phyloP scores from a whole-genome alignment of 768 basidiomycete genomes.

The Thelephora ganbajun region DNA sequence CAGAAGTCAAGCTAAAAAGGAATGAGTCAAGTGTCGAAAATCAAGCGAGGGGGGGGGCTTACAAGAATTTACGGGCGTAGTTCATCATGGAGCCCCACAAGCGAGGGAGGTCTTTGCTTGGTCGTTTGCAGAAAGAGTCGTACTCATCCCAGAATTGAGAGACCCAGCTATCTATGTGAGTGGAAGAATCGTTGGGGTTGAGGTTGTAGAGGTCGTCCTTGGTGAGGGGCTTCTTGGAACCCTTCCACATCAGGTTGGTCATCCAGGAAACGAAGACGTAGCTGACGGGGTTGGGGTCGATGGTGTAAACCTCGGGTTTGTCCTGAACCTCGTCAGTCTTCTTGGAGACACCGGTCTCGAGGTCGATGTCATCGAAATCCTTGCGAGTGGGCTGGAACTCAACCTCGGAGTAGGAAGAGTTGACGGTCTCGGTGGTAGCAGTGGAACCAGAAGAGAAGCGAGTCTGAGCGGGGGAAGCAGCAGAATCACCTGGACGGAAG shows the following conservation, averaged over 20 bases:
- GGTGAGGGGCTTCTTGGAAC: background rate
- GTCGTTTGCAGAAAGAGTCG: background rate
- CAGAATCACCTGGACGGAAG: background rate
- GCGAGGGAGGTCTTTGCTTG: background rate
- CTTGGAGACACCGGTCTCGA: background rate
- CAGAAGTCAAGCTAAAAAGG: constrained; percentile 12
- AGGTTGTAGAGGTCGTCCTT: background rate
- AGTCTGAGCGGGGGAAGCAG: no score
- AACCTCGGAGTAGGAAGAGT: background rate
- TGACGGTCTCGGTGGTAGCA: background rate
- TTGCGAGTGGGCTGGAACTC: background rate
- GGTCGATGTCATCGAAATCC: background rate
- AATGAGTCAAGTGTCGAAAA: background rate
- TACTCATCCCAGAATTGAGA: background rate
- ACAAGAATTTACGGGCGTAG: background rate
- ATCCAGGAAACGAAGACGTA: constrained; percentile 1
- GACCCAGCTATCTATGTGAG: background rate
- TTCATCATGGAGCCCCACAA: constrained; percentile 1
- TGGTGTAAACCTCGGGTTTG: background rate
- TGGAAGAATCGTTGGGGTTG: background rate
- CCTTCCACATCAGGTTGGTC: background rate
- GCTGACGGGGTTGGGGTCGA: background rate
- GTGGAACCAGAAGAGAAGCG: no score
- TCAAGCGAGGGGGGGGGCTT: background rate
- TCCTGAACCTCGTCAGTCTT: background rate